These are phyloP conservation scores for Cyclospora cayetanensis DNA, from an alignment of 169 alveolate genomes.

Conservation along the genomic window DNA sequence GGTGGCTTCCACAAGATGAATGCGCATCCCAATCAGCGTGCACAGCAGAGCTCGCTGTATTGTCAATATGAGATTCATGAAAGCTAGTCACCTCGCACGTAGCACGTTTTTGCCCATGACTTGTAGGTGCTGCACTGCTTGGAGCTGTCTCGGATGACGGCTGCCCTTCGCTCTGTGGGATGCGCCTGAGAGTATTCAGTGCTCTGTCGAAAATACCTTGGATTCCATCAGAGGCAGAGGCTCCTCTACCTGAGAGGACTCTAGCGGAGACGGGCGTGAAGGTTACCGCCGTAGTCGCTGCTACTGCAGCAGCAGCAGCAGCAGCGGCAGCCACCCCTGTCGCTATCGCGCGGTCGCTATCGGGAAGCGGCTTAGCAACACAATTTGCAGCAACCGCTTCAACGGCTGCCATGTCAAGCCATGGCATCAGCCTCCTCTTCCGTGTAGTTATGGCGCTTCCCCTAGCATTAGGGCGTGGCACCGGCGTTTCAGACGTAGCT, in stretches of 20 bases:
- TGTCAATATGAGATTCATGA: no score
- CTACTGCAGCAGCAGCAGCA: constrained; percentile 26
- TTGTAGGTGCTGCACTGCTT: no score
- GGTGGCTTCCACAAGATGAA: no score
- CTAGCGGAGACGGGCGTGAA: not conserved
- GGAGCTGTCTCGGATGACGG: not conserved
- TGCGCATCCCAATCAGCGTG: no score
- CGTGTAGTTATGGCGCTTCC: not conserved
- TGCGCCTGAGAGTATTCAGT: not conserved
- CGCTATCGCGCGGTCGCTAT: constrained; percentile 13
- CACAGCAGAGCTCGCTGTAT: no score
- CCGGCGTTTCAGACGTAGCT: not conserved
- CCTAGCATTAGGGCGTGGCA: not conserved
- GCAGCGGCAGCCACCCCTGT: constrained; percentile 36
- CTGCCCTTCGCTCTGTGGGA: not conserved
- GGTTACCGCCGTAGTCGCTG: not conserved
- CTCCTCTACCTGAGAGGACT: not conserved
- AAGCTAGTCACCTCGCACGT: no score
- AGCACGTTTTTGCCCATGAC: no score
- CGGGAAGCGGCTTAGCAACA: not conserved
- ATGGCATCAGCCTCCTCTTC: not conserved
- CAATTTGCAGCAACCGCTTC: not conserved
- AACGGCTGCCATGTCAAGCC: constrained; percentile 7
- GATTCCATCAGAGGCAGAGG: not conserved
- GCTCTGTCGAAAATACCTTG: not conserved